These are phyloP conservation scores for Aeschynomene evenia DNA, from an alignment of 306 rosid species.

Conservation along the genomic window DNA sequence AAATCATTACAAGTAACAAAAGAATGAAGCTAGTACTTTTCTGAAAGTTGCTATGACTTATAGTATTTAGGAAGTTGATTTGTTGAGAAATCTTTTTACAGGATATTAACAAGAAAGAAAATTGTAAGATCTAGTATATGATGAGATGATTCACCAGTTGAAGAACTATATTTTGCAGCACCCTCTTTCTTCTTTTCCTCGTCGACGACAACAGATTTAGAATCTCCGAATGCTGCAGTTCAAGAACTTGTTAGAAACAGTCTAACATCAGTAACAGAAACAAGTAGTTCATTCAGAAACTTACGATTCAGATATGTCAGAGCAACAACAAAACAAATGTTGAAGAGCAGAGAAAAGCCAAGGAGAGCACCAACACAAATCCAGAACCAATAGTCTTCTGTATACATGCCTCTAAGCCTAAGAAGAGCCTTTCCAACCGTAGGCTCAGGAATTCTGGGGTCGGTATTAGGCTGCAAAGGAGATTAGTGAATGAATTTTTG, in stretches of 20 bases:
- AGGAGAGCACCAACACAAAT: conserved; percentile 67
- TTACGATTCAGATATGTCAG: conserved; percentile 69
- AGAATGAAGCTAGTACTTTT: conserved; percentile 1
- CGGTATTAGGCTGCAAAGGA: conserved; percentile 40
- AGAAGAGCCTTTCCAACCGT: conserved; percentile 75
- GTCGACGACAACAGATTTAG: conserved; percentile 49
- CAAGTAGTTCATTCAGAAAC: conserved; percentile 23
- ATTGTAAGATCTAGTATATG: conserved; percentile 30
- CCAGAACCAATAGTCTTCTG: conserved; percentile 75
- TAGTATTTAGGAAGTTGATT: not conserved
- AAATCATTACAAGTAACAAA: conserved; percentile 2
- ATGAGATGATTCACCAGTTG: conserved; percentile 27
- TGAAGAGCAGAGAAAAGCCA: conserved; percentile 69
- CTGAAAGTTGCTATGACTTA: not conserved
- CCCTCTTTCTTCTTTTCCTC: conserved; percentile 32
- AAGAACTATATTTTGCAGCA: conserved; percentile 15
- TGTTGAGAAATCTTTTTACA: not conserved
- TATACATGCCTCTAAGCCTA: conserved; percentile 57
- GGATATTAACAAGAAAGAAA: not conserved
- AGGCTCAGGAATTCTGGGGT: conserved; percentile 41
- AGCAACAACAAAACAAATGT: conserved; percentile 47
- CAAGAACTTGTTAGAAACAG: conserved; percentile 8
- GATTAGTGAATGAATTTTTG: conserved; percentile 20
- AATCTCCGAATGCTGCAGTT: conserved; percentile 59
- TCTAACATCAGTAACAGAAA: not conserved